Percentiles rank a stretch among this genome's conserved stretches.
Evolutionary conservation across 495 filamentous ascomycete species (phyloP).

Genomic region (Ramalina intermedia): DNA sequence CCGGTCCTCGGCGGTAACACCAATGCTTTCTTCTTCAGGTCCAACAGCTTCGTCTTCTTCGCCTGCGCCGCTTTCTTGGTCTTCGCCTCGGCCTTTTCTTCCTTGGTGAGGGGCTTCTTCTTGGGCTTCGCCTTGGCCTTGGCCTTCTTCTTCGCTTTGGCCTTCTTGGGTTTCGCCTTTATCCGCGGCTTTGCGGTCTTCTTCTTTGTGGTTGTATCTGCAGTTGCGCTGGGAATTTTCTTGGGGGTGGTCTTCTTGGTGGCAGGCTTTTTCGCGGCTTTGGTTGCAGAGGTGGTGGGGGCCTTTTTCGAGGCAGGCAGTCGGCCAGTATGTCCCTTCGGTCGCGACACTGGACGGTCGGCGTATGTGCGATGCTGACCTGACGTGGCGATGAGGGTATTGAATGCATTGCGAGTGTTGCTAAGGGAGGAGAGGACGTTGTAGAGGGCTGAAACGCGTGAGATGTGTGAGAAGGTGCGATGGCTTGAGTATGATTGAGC

Average conservation of each 20-base stretch:
- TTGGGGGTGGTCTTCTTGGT: constrained; percentile 2
- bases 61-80: constrained; percentile 14
- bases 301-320: constrained; percentile 10
- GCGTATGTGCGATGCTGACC: constrained; percentile 8
- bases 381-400: neutral
- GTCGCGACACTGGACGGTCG: constrained; percentile 11
- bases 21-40: constrained; percentile 24
- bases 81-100: constrained; percentile 7
- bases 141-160: constrained; percentile 8
- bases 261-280: constrained; percentile 8
- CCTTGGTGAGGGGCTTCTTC: neutral
- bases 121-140: constrained; percentile 12
- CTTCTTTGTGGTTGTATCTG: neutral
- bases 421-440: neutral
- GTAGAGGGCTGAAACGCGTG: constrained; percentile 10
- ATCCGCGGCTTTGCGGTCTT: neutral
- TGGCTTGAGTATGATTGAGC: constrained; percentile 2
- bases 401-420: neutral
- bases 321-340: constrained; percentile 19
- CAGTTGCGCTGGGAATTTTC: neutral
- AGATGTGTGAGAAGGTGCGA: constrained; percentile 5
- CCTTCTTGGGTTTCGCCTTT: constrained; percentile 7
- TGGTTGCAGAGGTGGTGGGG: constrained; percentile 6
- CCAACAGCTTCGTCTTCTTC: constrained; percentile 13
- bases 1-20: constrained; percentile 19